phyloP scores from a whole-genome alignment of 345 rosid genomes.

The Salix brachista region DNA sequence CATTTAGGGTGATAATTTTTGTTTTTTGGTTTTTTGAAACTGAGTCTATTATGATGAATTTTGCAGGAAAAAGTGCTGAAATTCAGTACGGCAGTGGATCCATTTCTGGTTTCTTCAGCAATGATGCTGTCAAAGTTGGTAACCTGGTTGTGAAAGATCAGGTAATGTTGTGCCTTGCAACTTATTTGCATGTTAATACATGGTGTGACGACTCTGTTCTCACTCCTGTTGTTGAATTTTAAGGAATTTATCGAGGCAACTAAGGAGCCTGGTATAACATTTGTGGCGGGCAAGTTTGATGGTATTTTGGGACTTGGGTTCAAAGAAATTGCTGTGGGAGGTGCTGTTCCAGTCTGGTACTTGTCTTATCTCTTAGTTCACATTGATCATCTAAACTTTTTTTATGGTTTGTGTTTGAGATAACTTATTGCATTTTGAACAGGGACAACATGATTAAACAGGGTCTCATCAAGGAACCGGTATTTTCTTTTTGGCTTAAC shows the following conservation, averaged over 20 bases:
- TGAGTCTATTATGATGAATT: not conserved
- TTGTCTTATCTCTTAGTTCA: not conserved
- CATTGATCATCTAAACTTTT: not conserved
- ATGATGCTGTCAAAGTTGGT: conserved; percentile 23
- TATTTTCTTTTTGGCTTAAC: conserved; percentile 35
- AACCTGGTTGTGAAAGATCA: conserved; percentile 25
- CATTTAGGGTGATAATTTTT: not conserved
- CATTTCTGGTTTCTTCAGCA: conserved; percentile 30
- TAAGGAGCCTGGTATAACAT: conserved; percentile 24
- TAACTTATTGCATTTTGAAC: not conserved
- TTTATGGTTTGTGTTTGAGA: not conserved
- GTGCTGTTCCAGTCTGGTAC: conserved; percentile 31
- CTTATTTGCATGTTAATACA: not conserved
- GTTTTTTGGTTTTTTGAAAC: not conserved
- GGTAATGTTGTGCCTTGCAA: conserved; percentile 8
- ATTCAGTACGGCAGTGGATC: conserved; percentile 28
- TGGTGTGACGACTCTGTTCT: not conserved
- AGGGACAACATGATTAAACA: conserved; percentile 33
- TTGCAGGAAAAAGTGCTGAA: conserved; percentile 24
- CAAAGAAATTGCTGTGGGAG: conserved; percentile 30
- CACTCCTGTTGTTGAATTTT: not conserved
- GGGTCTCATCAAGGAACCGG: conserved; percentile 22
- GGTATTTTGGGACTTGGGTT: conserved; percentile 34
- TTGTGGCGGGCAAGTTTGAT: conserved; percentile 30
- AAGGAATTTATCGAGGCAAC: conserved; percentile 36